These are phyloP conservation scores for Kregervanrija pseudodelftensis DNA, from an alignment of 805 yeast genomes.

Conservation along the genomic window DNA sequence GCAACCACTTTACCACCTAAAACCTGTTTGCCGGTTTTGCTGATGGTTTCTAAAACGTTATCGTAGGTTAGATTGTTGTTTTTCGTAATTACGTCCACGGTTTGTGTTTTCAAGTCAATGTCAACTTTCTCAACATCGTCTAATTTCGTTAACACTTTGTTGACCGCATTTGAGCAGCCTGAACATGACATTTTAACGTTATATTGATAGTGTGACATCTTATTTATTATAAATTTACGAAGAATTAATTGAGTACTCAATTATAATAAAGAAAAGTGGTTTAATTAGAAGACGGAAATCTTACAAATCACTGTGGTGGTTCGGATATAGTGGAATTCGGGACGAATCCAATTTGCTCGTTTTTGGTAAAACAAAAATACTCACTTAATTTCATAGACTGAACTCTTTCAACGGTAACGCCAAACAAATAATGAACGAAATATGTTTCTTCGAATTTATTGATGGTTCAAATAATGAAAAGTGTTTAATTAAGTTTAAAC, in stretches of 20 bases:
- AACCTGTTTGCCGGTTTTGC: slow-evolving; percentile 88
- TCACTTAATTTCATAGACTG: neutral
- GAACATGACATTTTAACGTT: slow-evolving; percentile 82
- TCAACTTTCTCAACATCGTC: slow-evolving; percentile 70
- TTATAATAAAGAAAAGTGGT: neutral
- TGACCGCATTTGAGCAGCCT: slow-evolving; percentile 84
- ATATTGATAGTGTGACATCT: slow-evolving; percentile 58
- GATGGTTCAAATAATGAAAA: neutral
- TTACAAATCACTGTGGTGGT: neutral
- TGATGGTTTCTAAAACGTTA: slow-evolving; percentile 69
- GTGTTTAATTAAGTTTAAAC: slow-evolving; percentile 2
- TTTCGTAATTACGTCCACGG: slow-evolving; percentile 65
- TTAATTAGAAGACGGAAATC: neutral
- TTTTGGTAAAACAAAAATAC: neutral
- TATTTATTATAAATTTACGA: neutral
- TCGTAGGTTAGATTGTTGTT: slow-evolving; percentile 54
- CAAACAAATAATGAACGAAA: neutral
- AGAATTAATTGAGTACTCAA: neutral
- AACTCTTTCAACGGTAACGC: neutral
- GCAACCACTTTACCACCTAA: slow-evolving; percentile 52
- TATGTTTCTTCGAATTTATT: slow-evolving; percentile 3
- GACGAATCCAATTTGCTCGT: neutral
- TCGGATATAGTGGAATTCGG: neutral
- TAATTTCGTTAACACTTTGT: slow-evolving; percentile 61
- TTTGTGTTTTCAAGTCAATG: slow-evolving; percentile 72